Evolutionary conservation across 169 alveolate species (phyloP).

Genomic region (Cryptosporidium tyzzeri): DNA sequence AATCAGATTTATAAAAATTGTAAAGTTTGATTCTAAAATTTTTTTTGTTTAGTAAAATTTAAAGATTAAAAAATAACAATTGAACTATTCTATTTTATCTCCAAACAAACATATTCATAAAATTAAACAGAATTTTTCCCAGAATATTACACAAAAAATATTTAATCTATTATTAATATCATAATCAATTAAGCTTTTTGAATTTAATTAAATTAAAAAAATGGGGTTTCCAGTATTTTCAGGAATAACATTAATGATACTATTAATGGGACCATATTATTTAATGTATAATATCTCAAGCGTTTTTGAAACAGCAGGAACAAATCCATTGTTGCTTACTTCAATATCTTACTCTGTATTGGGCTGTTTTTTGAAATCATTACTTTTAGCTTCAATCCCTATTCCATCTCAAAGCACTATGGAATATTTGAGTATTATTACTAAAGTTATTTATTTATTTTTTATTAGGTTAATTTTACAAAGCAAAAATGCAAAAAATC

Average conservation of each 20-base stretch:
- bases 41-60: no score
- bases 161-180: background rate
- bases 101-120: no score
- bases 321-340: constrained; percentile 20
- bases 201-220: background rate
- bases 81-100: no score
- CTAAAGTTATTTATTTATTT: constrained; percentile 25
- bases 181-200: background rate
- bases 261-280: constrained; percentile 56
- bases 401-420: background rate
- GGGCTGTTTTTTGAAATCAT: constrained; percentile 29
- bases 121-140: background rate
- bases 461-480: constrained; percentile 31
- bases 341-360: constrained; percentile 52
- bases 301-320: constrained; percentile 38
- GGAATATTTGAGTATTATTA: constrained; percentile 45
- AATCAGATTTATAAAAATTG: no score
- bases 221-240: constrained; percentile 75
- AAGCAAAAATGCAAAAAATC: constrained; percentile 34
- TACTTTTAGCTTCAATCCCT: constrained; percentile 67
- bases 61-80: no score
- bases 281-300: constrained; percentile 14
- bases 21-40: background rate
- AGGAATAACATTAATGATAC: constrained; percentile 30
- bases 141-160: background rate